Conservation (phyloP, 2,329 filamentous ascomycete species). For the Phialophora expanda region DNA sequence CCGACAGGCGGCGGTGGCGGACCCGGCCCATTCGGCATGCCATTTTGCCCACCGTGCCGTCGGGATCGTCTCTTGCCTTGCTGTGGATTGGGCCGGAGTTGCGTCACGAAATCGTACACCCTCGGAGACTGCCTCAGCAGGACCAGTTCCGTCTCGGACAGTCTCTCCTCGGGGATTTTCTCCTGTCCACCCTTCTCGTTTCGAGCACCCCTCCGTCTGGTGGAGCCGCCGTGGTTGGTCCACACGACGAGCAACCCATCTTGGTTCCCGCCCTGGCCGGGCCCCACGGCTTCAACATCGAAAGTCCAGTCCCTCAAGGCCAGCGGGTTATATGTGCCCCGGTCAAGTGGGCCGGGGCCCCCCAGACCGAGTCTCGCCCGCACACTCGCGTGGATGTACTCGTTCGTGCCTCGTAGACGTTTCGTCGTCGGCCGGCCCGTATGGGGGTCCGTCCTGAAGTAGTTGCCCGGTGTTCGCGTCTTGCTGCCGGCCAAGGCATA, state of each 20-base stretch:
- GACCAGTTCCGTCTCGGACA: constrained; percentile 37
- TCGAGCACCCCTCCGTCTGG: not conserved
- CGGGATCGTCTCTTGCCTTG: constrained; percentile 33
- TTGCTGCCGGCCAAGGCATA: constrained; percentile 38
- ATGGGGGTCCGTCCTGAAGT: constrained; percentile 38
- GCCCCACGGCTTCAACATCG: constrained; percentile 28
- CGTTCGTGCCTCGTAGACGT: constrained; percentile 41
- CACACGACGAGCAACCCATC: constrained; percentile 38
- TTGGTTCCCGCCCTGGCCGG: constrained; percentile 32
- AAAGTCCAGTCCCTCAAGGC: constrained; percentile 40
- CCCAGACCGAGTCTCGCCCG: constrained; percentile 37
- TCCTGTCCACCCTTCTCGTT: constrained; percentile 35
- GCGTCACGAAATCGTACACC: constrained; percentile 35
- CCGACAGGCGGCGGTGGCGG: constrained; percentile 5
- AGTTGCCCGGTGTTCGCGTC: constrained; percentile 40
- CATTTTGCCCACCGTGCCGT: constrained; percentile 20
- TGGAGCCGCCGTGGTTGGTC: constrained; percentile 30
- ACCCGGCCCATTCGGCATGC: constrained; percentile 7
- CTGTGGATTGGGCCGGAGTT: constrained; percentile 24
- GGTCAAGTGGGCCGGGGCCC: constrained; percentile 38
- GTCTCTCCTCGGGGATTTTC: constrained; percentile 37
- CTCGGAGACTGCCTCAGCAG: constrained; percentile 35
- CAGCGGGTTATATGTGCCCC: constrained; percentile 37
- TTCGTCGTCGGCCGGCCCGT: constrained; percentile 37
- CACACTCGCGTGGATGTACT: constrained; percentile 42